Base-by-base conservation (phyloP, 441 rosid genomes). In the Populus hybrid region DNA sequence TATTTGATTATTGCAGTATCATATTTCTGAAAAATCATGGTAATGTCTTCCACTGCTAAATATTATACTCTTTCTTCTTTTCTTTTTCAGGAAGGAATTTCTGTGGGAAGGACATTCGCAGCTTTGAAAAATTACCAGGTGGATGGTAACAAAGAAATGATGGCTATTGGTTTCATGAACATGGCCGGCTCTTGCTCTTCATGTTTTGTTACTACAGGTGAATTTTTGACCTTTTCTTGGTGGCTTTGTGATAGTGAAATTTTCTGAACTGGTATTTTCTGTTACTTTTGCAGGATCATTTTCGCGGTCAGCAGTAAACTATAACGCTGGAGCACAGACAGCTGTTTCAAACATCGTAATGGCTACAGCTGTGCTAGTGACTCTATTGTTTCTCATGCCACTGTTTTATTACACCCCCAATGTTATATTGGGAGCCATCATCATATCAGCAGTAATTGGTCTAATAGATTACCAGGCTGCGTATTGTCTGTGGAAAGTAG, bases 61-160 rank as follows among this genome's bases (percentile, higher is more conserved):
- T 59, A 1, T 57, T 42, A 4, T 14, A 18, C 75, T 67, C 36
- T 18, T 38, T 57, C 9, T 76, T 59, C 67, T 16, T 18, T 70
- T 46, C 24, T 76, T 50, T 71, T 73, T 35, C 70, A 92, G 98
- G 98, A 96, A 90, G 99, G 99, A 78, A 93, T 96, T 76, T 98
- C 98, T 18, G 98, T 94, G 14, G 99, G 99, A 75, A 94, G 98
- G 79, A 96, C 98, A 21, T 94, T 96, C 88, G 98, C 99, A 40
- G 71, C 96, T 26, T 77, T 96, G 65, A 89, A 86, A 76, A 93
- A 91, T 82, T 92, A 96, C 79, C 98, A 91, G 85, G 96, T 96
- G 46, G 98, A 94, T 78, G 99, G 98, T 11, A 96, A 96, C 90
- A 92, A 96, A 83, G 99, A 96, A 88, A 96, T 96, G 99, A 87